Conservation (phyloP, 169 alveolate genomes). For the Plasmodium sp. region DNA sequence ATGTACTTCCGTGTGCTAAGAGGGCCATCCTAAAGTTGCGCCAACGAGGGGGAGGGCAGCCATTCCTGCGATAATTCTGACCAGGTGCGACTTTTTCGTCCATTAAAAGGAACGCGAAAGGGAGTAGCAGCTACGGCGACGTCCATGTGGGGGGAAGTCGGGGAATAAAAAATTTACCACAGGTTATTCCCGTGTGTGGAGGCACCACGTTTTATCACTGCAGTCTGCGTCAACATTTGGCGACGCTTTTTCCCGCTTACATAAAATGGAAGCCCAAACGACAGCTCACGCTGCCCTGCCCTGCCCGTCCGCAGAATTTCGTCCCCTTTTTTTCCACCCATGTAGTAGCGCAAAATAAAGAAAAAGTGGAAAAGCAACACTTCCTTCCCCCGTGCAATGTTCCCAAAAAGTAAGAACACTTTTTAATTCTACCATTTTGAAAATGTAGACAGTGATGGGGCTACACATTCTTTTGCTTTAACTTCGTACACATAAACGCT, state of each 20-base stretch:
- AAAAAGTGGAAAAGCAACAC: background rate
- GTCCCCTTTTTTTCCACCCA: background rate
- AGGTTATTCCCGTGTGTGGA: background rate
- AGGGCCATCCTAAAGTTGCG: background rate
- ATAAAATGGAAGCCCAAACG: background rate
- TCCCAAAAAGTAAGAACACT: background rate
- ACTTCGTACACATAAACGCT: background rate
- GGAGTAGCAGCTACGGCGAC: background rate
- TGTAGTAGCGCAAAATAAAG: background rate
- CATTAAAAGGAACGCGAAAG: background rate
- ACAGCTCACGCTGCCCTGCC: background rate
- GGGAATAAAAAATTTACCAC: background rate
- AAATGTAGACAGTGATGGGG: background rate
- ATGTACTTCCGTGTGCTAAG: background rate
- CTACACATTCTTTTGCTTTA: background rate
- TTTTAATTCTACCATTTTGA: constrained; percentile 14
- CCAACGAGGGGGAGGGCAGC: background rate
- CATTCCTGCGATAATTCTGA: background rate
- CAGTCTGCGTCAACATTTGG: background rate
- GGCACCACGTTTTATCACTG: background rate
- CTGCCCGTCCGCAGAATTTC: constrained; percentile 1
- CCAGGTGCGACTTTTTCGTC: background rate
- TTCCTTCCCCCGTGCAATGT: background rate
- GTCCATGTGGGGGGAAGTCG: background rate
- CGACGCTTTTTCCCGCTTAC: background rate